A percentile compares a stretch with the other conserved stretches of the same genome.
These are phyloP conservation scores for Metschnikowia chrysomelidarum DNA, from an alignment of 805 yeast genomes.

Conservation along the genomic window DNA sequence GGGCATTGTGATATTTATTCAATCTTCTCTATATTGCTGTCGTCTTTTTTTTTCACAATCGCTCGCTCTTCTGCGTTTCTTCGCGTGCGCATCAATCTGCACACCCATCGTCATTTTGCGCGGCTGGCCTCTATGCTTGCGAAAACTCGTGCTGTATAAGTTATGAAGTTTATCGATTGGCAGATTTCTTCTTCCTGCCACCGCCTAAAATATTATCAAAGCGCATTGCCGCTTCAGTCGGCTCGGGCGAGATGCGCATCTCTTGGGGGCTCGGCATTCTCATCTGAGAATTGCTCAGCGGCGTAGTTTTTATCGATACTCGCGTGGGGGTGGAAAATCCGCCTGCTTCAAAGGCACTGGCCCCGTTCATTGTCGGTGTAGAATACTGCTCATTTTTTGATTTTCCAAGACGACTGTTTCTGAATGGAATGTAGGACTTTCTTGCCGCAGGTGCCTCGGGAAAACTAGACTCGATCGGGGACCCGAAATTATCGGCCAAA, in stretches of 20 bases:
- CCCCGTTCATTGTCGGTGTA: constrained; percentile 11
- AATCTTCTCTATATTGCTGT: too few relatives aligned
- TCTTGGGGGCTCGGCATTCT: constrained; percentile 15
- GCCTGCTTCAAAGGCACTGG: constrained; percentile 10
- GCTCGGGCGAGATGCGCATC: constrained; percentile 10
- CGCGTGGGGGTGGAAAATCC: constrained; percentile 10
- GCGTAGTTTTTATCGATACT: constrained; percentile 9
- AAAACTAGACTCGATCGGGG: constrained; percentile 17
- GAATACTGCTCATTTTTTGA: constrained; percentile 19
- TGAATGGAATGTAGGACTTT: constrained; percentile 42
- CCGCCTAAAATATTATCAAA: constrained; percentile 17
- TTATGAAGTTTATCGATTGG: too few relatives aligned
- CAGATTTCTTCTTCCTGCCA: constrained; percentile 15
- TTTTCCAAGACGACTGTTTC: constrained; percentile 28
- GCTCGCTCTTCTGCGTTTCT: constrained; percentile 11
- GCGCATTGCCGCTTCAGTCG: constrained; percentile 14
- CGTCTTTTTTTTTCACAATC: constrained; percentile 12
- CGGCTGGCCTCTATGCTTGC: too few relatives aligned
- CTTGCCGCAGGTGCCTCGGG: constrained; percentile 20
- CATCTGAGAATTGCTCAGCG: constrained; percentile 10
- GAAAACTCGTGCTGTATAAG: too few relatives aligned
- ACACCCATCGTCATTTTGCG: constrained; percentile 4
- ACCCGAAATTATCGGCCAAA: constrained; percentile 61
- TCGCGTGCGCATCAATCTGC: constrained; percentile 11
- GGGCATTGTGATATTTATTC: constrained; percentile 59